Evolutionary conservation across 495 filamentous ascomycete species (phyloP).

Genomic region (Thermothielavioides terrestris): DNA sequence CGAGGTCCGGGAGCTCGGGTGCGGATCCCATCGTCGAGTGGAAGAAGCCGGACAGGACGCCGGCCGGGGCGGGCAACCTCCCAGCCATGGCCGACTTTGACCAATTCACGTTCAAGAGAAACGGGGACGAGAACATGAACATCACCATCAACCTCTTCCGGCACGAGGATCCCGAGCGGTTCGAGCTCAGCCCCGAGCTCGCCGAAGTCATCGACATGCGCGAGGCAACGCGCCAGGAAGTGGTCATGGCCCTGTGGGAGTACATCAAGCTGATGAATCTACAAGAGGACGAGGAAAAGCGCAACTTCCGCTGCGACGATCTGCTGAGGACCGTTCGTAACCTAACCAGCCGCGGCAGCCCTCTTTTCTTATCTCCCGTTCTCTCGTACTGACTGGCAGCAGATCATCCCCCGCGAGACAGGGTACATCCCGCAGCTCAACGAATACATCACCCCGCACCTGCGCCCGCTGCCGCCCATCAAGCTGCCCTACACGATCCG

Average conservation of each 20-base stretch:
- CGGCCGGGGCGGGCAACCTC: constrained; percentile 39
- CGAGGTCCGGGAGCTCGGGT: constrained; percentile 36
- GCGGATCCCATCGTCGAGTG: constrained; percentile 56
- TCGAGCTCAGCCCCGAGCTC: constrained; percentile 61
- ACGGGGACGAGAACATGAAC: constrained; percentile 86
- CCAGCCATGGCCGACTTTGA: constrained; percentile 70
- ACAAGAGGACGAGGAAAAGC: constrained; percentile 88
- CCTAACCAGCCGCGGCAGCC: too few relatives aligned
- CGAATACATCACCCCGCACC: constrained; percentile 63
- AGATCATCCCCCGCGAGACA: constrained; percentile 72
- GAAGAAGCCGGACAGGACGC: constrained; percentile 57
- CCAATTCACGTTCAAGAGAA: constrained; percentile 80
- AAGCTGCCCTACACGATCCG: constrained; percentile 88
- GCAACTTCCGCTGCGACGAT: constrained; percentile 82
- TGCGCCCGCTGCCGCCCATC: constrained; percentile 71
- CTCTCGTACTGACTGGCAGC: constrained; percentile 5
- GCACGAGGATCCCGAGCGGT: constrained; percentile 81
- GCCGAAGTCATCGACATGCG: constrained; percentile 79
- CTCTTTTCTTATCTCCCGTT: constrained; percentile 1
- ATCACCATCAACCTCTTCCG: constrained; percentile 79
- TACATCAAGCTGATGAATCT: constrained; percentile 81
- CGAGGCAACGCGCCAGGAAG: constrained; percentile 77
- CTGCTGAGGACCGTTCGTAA: constrained; percentile 58
- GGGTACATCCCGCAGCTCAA: constrained; percentile 86
- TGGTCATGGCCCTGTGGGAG: constrained; percentile 87